Conservation (phyloP, 768 basidiomycete species). For the Kwoniella sp. region DNA sequence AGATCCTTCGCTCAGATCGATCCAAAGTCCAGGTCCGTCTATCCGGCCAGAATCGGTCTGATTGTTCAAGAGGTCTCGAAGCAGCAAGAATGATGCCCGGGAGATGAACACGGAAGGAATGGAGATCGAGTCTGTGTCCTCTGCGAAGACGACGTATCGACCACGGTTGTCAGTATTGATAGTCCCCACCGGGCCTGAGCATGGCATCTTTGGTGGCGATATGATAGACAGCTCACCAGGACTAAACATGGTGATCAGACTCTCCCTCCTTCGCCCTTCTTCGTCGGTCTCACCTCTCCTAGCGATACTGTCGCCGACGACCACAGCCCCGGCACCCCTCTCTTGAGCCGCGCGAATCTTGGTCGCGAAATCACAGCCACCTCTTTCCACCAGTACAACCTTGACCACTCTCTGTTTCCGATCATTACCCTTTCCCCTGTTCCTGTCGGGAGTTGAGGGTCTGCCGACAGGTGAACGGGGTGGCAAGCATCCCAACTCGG, state of each 20-base stretch:
- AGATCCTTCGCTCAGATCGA: slow-evolving; percentile 51
- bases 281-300: slow-evolving; percentile 57
- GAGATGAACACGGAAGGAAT: slow-evolving; percentile 89
- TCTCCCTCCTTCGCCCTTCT: slow-evolving; percentile 61
- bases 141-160: slow-evolving; percentile 46
- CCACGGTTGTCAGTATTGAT: neutral
- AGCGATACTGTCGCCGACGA: slow-evolving; percentile 83
- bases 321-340: slow-evolving; percentile 80
- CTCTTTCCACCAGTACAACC: slow-evolving; percentile 89
- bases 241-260: slow-evolving; percentile 87
- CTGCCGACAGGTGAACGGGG: slow-evolving; percentile 30
- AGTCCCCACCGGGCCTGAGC: too few species aligned
- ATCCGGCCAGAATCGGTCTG: slow-evolving; percentile 66
- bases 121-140: slow-evolving; percentile 78
- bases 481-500: slow-evolving; percentile 31
- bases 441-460: neutral
- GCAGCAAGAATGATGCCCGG: slow-evolving; percentile 73
- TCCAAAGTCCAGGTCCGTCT: slow-evolving; percentile 40
- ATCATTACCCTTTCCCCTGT: neutral
- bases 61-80: slow-evolving; percentile 70
- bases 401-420: neutral
- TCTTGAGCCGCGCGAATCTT: slow-evolving; percentile 73
- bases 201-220: too few species aligned
- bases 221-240: slow-evolving; percentile 64
- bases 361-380: slow-evolving; percentile 84